Percentiles rank a stretch among this genome's conserved stretches.
Evolutionary conservation across 306 rosid species (phyloP).

Genomic region (Rosa rugosa): DNA sequence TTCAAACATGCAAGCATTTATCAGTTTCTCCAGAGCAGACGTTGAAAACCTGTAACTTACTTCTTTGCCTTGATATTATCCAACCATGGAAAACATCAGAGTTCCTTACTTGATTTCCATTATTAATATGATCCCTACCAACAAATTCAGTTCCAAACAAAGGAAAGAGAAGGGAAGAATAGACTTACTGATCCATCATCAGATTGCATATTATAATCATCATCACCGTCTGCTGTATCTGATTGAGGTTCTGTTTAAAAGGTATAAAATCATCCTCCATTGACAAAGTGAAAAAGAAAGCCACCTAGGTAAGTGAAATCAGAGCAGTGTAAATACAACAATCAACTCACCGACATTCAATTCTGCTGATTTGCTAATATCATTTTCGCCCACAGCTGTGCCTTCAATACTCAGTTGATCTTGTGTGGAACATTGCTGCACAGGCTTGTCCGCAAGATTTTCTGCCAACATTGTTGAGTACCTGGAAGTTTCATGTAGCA

Average conservation of each 20-base stretch:
- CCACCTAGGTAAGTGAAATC: slow-evolving; percentile 14
- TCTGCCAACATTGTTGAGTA: slow-evolving; percentile 98
- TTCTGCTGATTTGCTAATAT: slow-evolving; percentile 42
- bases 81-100: background rate
- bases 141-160: slow-evolving; percentile 4
- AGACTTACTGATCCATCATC: slow-evolving; percentile 64
- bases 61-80: background rate
- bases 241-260: slow-evolving; percentile 28
- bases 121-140: background rate
- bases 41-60: background rate
- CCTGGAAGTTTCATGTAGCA: slow-evolving; percentile 47
- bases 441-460: slow-evolving; percentile 89
- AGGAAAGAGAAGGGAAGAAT: slow-evolving; percentile 12
- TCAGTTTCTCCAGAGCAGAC: background rate
- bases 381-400: slow-evolving; percentile 42
- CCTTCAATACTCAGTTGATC: slow-evolving; percentile 35
- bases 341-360: slow-evolving; percentile 60
- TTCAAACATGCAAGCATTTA: background rate
- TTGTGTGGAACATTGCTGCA: slow-evolving; percentile 42
- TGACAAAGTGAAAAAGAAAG: slow-evolving; percentile 16
- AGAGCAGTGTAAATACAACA: slow-evolving; percentile 14
- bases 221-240: slow-evolving; percentile 40
- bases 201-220: slow-evolving; percentile 55
- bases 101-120: slow-evolving; percentile 4
- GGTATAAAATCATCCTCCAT: slow-evolving; percentile 18